Conservation (phyloP, 257 asterid species). For the Solanum bukasovii region DNA sequence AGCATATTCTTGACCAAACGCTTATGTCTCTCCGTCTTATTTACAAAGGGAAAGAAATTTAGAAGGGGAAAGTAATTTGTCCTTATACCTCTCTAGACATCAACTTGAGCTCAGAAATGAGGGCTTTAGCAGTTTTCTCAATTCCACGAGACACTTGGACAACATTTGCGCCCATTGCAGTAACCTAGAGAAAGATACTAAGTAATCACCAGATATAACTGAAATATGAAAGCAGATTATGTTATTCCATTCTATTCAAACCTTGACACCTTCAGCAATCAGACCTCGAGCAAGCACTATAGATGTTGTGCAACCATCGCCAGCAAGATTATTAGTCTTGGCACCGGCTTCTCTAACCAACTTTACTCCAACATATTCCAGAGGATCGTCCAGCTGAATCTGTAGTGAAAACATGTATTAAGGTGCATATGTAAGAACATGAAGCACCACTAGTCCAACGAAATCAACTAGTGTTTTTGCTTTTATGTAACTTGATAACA, state of each 20-base stretch:
- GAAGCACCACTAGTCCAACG: background rate
- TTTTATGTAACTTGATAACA: background rate
- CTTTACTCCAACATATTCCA: conserved; percentile 83
- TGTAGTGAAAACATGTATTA: conserved; percentile 33
- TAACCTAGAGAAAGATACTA: conserved; percentile 29
- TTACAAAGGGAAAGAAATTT: background rate
- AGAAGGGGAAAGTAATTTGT: background rate
- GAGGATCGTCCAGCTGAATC: conserved; percentile 88
- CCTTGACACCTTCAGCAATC: conserved; percentile 78
- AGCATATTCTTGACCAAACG: background rate
- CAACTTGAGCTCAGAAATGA: conserved; percentile 56
- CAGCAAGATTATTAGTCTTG: conserved; percentile 75
- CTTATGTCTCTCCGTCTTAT: background rate
- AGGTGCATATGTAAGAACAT: background rate
- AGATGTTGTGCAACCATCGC: conserved; percentile 86
- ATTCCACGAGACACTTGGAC: conserved; percentile 75
- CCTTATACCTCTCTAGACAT: conserved; percentile 64
- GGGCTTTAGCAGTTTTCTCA: conserved; percentile 61
- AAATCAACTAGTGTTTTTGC: background rate
- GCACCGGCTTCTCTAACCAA: conserved; percentile 89
- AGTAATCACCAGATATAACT: background rate
- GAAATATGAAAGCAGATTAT: background rate
- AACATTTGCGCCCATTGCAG: conserved; percentile 75
- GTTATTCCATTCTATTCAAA: conserved; percentile 4
- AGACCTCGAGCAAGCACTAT: conserved; percentile 76